Evolutionary conservation across 1,284 basidiomycete genomes (phyloP), one percentile per base, ranked within the genome.

Genomic region (Ceratobasidium sp.): DNA sequence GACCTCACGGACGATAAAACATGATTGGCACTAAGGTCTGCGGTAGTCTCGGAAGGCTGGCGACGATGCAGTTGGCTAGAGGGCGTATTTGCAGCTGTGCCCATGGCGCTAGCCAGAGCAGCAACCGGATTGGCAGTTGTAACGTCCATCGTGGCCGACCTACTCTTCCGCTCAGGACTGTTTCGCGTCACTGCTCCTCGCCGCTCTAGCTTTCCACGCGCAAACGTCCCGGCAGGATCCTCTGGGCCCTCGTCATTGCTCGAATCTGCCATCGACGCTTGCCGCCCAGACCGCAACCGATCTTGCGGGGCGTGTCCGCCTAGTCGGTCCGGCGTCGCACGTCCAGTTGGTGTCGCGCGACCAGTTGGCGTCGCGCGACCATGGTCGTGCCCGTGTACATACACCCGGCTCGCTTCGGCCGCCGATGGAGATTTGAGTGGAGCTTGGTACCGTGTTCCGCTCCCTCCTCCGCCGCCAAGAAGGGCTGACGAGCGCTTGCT

Each of bases 211-310:
- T 65, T 67, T 31, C 69, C 44, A 57, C 82, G 36, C 11, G 78
- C 71, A n/a, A 51, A 63, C 62, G 74, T 81, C 7, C 81, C 81
- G n/a, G 78, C 77, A 11, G 80, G 75, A 65, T 84, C 83, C 77
- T 84, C 84, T 0, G 84, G 84, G 1, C 80, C 83, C 29, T 81
- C 83, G 6, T 83, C 82, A 48, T 80, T 81, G 29, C 81, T 77
- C 41, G 74, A 73, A n/a, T 77, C 76, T 24, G 59, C 63, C 53
- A 73, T 64, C 1, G 67, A 59, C 24, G 53, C 57, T 36, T 60
- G 67, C 19, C 67, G 22, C n/a, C 56, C 67, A 59, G 56, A 60
- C 54, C 22, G 31, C 54, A 57, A 27, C 57, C 31, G 29, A 41
- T 60, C 57, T 2, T 29, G 57, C 19, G 57, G 36, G 7, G 57